A percentile compares a stretch with the other conserved stretches of the same genome.
These are phyloP conservation scores for Ceraceosorus guamensis DNA, from an alignment of 1,284 basidiomycete genomes.

Conservation along the genomic window DNA sequence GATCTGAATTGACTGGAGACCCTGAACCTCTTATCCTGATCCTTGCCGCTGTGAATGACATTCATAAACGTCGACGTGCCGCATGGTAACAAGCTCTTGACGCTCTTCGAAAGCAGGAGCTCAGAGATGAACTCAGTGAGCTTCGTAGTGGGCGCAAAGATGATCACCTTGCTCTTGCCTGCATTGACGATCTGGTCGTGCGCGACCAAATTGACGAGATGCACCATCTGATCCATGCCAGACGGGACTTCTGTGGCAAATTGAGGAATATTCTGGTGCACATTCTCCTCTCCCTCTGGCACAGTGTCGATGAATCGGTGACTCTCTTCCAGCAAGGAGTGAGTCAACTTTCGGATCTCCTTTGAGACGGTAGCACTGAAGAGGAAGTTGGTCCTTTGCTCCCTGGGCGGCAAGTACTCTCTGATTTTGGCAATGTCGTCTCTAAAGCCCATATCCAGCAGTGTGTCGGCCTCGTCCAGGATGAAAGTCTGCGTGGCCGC, in stretches of 20 bases:
- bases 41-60: constrained; percentile 80
- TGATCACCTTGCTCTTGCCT: constrained; percentile 66
- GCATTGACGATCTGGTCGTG: constrained; percentile 80
- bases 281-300: constrained; percentile 57
- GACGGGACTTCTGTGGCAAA: constrained; percentile 67
- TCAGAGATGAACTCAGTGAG: constrained; percentile 54
- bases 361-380: constrained; percentile 75
- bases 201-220: constrained; percentile 70
- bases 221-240: constrained; percentile 66
- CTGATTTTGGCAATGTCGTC: constrained; percentile 76
- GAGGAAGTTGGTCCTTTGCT: constrained; percentile 78
- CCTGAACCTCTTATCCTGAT: constrained; percentile 60
- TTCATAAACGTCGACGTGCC: constrained; percentile 48
- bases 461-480: constrained; percentile 88
- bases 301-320: constrained; percentile 60
- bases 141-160: constrained; percentile 86
- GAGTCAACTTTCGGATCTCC: constrained; percentile 53
- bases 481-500: constrained; percentile 63
- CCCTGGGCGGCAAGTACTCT: constrained; percentile 60
- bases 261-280: constrained; percentile 74
- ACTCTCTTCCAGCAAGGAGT: constrained; percentile 57
- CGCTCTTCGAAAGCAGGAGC: constrained; percentile 7
- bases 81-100: constrained; percentile 2
- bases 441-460: constrained; percentile 93
- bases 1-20: constrained; percentile 65